A percentile compares a stretch with the other conserved stretches of the same genome.
These are phyloP conservation scores for Ogataea pignaliae DNA, from an alignment of 805 yeast species.

Conservation along the genomic window DNA sequence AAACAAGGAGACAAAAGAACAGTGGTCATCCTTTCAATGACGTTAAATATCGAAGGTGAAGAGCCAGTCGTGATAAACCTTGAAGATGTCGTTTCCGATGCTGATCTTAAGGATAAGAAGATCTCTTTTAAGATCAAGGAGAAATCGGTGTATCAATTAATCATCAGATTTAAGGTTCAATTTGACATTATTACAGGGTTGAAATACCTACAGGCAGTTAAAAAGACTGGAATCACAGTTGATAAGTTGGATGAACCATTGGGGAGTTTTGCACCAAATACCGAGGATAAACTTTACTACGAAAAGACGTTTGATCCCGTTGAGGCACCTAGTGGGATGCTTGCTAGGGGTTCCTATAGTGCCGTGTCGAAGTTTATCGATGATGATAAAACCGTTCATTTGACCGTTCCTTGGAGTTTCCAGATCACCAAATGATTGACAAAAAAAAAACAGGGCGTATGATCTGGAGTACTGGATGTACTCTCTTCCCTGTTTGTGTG, in stretches of 20 bases:
- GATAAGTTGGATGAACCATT: conserved; percentile 83
- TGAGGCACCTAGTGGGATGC: conserved; percentile 87
- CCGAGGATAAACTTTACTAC: conserved; percentile 74
- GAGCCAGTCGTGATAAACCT: conserved; percentile 64
- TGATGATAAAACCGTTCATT: conserved; percentile 74
- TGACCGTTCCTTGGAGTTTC: conserved; percentile 80
- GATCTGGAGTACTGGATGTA: too few species aligned
- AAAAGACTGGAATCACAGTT: conserved; percentile 82
- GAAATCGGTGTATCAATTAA: conserved; percentile 65
- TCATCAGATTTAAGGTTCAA: conserved; percentile 76
- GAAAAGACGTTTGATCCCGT: conserved; percentile 65
- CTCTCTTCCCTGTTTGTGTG: neutral
- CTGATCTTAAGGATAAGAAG: conserved; percentile 45
- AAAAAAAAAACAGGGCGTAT: too few species aligned
- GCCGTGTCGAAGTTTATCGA: conserved; percentile 81
- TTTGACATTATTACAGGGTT: conserved; percentile 83
- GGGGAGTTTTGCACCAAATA: conserved; percentile 89
- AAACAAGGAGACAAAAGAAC: conserved; percentile 68
- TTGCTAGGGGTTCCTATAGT: conserved; percentile 82
- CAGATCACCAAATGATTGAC: conserved; percentile 59
- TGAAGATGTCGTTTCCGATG: conserved; percentile 54
- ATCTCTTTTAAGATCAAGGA: conserved; percentile 76
- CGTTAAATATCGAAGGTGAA: conserved; percentile 63
- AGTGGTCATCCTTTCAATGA: conserved; percentile 77
- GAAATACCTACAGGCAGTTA: conserved; percentile 77